Conservation (phyloP, 148 eudicot species). For the Cornus controversa region DNA sequence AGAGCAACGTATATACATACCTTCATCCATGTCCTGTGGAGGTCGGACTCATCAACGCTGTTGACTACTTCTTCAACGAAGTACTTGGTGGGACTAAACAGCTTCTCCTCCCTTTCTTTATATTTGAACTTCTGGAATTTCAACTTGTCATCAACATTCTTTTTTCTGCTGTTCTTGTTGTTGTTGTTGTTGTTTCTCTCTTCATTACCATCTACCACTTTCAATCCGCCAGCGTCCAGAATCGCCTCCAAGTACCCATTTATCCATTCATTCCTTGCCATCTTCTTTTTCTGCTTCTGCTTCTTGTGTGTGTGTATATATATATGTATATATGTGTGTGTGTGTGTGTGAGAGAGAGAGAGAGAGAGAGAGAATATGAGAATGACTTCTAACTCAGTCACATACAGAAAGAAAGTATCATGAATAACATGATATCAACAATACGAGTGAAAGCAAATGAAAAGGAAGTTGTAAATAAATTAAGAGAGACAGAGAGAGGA, state of each 20-base stretch:
- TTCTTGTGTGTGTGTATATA: not conserved
- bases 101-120: conserved; percentile 24
- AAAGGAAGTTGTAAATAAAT: not conserved
- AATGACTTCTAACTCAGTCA: not conserved
- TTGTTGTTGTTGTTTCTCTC: not conserved
- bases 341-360: not conserved
- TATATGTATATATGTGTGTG: no score
- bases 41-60: conserved; percentile 51
- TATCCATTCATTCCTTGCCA: conserved; percentile 56
- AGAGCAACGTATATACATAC: conserved; percentile 6
- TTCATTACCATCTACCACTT: not conserved
- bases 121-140: conserved; percentile 18
- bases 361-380: conserved; percentile 9
- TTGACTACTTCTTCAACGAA: conserved; percentile 55
- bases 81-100: conserved; percentile 49
- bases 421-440: no score
- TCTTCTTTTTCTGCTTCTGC: not conserved
- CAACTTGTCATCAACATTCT: conserved; percentile 35
- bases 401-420: no score
- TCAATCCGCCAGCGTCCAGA: conserved; percentile 28
- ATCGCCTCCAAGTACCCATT: conserved; percentile 62
- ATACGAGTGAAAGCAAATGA: no score
- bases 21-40: conserved; percentile 56
- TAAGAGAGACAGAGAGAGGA: conserved; percentile 12
- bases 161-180: conserved; percentile 1